A percentile compares a stretch with the other conserved stretches of the same genome.
These are phyloP conservation scores for Castanea crenata DNA, from an alignment of 306 rosid species.

Conservation along the genomic window DNA sequence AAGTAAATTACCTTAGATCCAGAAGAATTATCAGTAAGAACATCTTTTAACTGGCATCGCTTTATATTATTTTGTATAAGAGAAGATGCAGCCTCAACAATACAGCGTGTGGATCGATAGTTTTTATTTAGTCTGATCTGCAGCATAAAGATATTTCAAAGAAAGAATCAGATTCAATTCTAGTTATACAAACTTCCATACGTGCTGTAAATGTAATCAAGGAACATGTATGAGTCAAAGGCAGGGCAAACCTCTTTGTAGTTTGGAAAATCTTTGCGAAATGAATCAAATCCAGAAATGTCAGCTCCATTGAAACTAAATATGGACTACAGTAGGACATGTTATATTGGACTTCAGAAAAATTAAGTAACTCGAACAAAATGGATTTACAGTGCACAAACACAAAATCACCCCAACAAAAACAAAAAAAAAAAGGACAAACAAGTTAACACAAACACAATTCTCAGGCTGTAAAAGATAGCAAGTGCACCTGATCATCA, in stretches of 20 bases:
- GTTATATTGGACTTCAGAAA: constrained; percentile 20
- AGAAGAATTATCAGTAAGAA: constrained; percentile 73
- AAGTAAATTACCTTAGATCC: constrained; percentile 76
- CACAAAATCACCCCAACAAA: not conserved
- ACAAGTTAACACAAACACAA: not conserved
- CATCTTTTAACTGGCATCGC: constrained; percentile 67
- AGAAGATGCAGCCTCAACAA: constrained; percentile 91
- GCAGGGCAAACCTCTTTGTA: constrained; percentile 70
- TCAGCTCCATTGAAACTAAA: constrained; percentile 99
- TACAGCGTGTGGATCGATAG: constrained; percentile 87
- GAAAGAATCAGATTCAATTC: not conserved
- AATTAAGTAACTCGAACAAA: constrained; percentile 3
- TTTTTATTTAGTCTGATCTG: constrained; percentile 89
- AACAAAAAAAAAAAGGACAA: not conserved
- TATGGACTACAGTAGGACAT: constrained; percentile 67
- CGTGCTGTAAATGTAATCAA: not conserved
- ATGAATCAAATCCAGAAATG: constrained; percentile 81
- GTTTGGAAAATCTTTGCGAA: constrained; percentile 75
- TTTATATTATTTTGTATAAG: constrained; percentile 71
- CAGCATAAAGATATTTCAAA: constrained; percentile 27
- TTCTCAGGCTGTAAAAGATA: constrained; percentile 10
- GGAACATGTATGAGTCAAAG: constrained; percentile 24
- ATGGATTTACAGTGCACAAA: not conserved
- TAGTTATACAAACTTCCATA: not conserved
- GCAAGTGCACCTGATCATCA: constrained; percentile 73